Evolutionary conservation across 164 flowering plant genomes (phyloP), one percentile per base, ranked within the genome.

Genomic region (Berberis vulgaris): DNA sequence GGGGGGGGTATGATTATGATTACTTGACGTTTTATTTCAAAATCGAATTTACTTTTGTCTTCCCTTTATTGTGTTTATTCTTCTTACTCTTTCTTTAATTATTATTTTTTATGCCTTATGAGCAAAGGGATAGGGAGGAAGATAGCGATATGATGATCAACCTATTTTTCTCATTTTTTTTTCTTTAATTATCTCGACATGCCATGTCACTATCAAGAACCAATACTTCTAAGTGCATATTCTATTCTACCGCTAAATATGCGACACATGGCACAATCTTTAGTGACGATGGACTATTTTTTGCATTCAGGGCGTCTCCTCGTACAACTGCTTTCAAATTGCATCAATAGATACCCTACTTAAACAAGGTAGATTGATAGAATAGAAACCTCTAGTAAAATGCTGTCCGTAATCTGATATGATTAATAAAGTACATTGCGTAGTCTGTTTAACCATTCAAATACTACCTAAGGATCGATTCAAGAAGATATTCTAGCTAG

Each of bases 21-120:
- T 64, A 59, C 59, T 26, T 55, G 57, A 71, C 73, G 71, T 69
- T 52, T 61, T 54, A 62, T 68, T 66, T 73, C 65, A 61, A 64
- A 73, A 71, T 71, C 67, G 71, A 70, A 77, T 74, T 79, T 63
- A 44, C 60, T 55, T 67, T 69, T 47, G 45, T 8, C 56, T 45
- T 50, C 39, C 13, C 58, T 60, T 54, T 59, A 46, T 8, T 5
- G 8, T 8, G 5, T 46, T 46, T 26, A 59, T 61, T 26, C 61
- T 54, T 44, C 26, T 41, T 53, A 3, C 9, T 49, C 2, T 61
- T 54, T 63, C 13, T 43, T 26, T 26, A 26, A 26, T 26, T 59
- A 43, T 59, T 59, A 59, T 59, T 43, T 6, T 41, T 68, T 64
- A 77, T 79, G 72, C 70, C 84, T 75, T 81, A 49, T 41, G 43